Evolutionary conservation across 2,329 filamentous ascomycete genomes (phyloP), one percentile per base, ranked within the genome.

Genomic region (Parastagonospora nodorum): DNA sequence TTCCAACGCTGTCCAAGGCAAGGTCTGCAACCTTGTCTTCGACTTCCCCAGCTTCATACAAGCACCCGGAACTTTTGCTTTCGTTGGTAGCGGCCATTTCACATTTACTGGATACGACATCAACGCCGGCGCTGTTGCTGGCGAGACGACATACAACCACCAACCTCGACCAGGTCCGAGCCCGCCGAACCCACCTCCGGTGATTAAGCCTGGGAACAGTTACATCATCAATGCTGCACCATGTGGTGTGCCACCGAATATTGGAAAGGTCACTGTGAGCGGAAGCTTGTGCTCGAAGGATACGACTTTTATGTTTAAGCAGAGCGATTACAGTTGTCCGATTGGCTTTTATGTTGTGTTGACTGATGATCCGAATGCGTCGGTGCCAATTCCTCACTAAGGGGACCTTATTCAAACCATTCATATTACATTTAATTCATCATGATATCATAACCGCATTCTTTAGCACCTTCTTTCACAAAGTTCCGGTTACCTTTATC

Each of bases 11-110:
- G 56, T 53, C 8, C 59, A 63, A 19, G 59, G 57, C 54, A 70
- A 70, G 38, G 57, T 63, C 28, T 71, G 68, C 56, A 63, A 58
- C 45, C 62, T 69, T 29, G 60, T 64, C 41, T 71, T 71, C 54
- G 60, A 69, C 36, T 62, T 70, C 43, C 60, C 66, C 1, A 51
- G 38, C 37, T 32, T 45, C 30, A 16, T 45, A 4, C 43, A 58
- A 30, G 63, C 59, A 14, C 56, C 51, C 5, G 60, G 56, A 31
- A 48, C 50, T 10, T 64, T 58, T 32, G 39, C 42, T 14, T 61
- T 60, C 43, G 15, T 29, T 1, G 66, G 66, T 14, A 48, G 37
- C 15, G 63, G 66, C 0, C 44, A 58, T 15, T 68, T 69, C 42
- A 59, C 48, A 1, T 68, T 67, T 51, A 64, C 58, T 1, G 55